Evolutionary conservation across 768 basidiomycete genomes (phyloP).

Genomic region (Termitomyces sp.): DNA sequence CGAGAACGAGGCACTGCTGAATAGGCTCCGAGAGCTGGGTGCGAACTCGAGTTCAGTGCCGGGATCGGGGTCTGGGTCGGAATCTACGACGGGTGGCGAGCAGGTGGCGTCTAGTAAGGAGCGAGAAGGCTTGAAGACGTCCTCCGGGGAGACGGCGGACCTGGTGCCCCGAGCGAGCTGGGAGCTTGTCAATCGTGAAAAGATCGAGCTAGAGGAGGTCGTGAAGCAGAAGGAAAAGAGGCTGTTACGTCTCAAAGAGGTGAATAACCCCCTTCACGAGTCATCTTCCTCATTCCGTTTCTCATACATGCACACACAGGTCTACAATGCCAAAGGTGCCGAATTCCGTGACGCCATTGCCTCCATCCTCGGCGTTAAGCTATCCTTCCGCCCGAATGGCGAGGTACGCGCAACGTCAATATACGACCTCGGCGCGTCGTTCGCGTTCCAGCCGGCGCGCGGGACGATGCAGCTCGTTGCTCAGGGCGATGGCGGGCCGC

Average conservation of each 20-base stretch:
- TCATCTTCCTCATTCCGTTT: neutral
- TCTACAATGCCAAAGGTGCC: slow-evolving; percentile 77
- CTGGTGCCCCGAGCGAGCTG: slow-evolving; percentile 77
- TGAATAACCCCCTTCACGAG: slow-evolving; percentile 19
- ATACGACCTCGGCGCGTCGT: slow-evolving; percentile 82
- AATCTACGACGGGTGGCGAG: neutral
- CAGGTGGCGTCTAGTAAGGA: neutral
- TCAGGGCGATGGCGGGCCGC: slow-evolving; percentile 67
- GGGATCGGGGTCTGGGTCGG: neutral
- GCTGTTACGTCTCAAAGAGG: slow-evolving; percentile 75
- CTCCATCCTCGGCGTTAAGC: slow-evolving; percentile 84
- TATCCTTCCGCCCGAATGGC: slow-evolving; percentile 88
- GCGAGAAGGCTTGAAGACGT: slow-evolving; percentile 3
- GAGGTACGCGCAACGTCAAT: slow-evolving; percentile 87
- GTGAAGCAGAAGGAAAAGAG: slow-evolving; percentile 80
- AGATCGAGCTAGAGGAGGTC: slow-evolving; percentile 55
- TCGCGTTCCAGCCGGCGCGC: slow-evolving; percentile 73
- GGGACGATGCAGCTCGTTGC: slow-evolving; percentile 67
- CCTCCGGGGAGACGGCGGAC: slow-evolving; percentile 19
- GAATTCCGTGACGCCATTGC: slow-evolving; percentile 92
- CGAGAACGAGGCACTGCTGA: slow-evolving; percentile 83
- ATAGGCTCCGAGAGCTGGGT: slow-evolving; percentile 51
- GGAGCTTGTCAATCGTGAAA: slow-evolving; percentile 66
- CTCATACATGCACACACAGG: slow-evolving; percentile 33
- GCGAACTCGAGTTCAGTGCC: neutral